Base-by-base conservation (phyloP, 306 rosid genomes). In the Glycine latifolia region DNA sequence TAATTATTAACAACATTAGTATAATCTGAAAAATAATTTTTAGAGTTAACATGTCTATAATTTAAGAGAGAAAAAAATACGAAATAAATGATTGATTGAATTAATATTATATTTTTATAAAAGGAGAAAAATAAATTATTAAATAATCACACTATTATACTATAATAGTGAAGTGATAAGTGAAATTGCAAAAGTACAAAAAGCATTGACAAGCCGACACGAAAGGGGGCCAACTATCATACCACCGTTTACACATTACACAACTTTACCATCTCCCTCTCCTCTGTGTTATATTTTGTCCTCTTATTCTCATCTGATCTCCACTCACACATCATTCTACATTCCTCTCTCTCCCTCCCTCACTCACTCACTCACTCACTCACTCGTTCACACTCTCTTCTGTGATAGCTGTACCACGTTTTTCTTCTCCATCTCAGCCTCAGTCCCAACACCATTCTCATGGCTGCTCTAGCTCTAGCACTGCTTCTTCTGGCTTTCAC, bases 401-500 rank as follows among this genome's bases (percentile, higher is more conserved):
- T 26, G 31, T 26, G 2, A 26, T 26, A 26, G 31, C 31, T 26
- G 31, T 26, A 26, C 31, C 31, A 26, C 31, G 31, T 26, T 26
- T 26, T 26, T 26, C 31, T 26, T 43, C 47, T 43, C 47, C 47
- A 43, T 31, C 35, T 50, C 68, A 37, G 5, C 31, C 31, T 26
- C 31, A 1, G 31, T 1, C 31, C 31, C 31, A 37, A 37, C 41
- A 37, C 39, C 74, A 37, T 68, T 61, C 67, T 61, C 67, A 94
- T 91, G 98, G 91, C 85, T 78, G 88, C 83, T 82, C 46, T 85
- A 48, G 84, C 90, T 78, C 83, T 86, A 41, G 73, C 82, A 3
- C 71, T 92, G 17, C 90, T 94, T 86, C 81, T 94, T 17, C 60
- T 94, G 39, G 88, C 95, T 86, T 61, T 92, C 86, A 70, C 91